These are phyloP conservation scores for Rhododendron henanense DNA, from an alignment of 148 eudicot genomes.

Conservation along the genomic window DNA sequence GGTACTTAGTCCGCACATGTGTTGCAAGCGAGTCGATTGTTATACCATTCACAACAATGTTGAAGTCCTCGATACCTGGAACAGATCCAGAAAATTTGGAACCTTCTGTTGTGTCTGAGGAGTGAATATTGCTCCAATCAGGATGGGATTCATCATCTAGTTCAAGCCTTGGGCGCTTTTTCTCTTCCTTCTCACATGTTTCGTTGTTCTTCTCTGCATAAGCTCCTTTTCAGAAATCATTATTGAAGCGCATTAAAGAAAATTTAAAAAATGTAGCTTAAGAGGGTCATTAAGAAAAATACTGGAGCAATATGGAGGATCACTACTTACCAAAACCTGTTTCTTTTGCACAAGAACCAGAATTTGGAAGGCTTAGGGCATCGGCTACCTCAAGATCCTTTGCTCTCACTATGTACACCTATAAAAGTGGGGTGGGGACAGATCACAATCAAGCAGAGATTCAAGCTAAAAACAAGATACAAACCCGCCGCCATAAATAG, in stretches of 20 bases:
- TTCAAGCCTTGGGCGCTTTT: neutral
- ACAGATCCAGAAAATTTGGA: neutral
- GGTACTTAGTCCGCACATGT: slow-evolving; percentile 36
- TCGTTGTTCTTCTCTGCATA: neutral
- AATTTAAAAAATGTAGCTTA: neutral
- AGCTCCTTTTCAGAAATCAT: neutral
- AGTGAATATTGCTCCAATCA: neutral
- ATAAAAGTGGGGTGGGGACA: neutral
- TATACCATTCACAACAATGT: slow-evolving; percentile 28
- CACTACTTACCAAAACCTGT: neutral
- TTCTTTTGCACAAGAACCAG: neutral
- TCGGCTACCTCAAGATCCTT: neutral
- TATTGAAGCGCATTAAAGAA: neutral
- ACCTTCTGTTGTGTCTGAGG: neutral
- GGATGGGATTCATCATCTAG: neutral
- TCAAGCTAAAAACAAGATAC: neutral
- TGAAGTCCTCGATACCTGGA: slow-evolving; percentile 24
- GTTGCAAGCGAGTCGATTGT: slow-evolving; percentile 33
- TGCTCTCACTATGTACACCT: slow-evolving; percentile 11
- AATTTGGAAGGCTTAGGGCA: neutral
- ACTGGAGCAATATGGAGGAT: neutral
- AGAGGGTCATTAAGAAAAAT: neutral
- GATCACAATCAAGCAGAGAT: neutral
- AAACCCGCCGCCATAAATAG: neutral
- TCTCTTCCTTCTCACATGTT: neutral